Base-by-base conservation (phyloP, 169 alveolate genomes). In the Cryptosporidium baileyi region DNA sequence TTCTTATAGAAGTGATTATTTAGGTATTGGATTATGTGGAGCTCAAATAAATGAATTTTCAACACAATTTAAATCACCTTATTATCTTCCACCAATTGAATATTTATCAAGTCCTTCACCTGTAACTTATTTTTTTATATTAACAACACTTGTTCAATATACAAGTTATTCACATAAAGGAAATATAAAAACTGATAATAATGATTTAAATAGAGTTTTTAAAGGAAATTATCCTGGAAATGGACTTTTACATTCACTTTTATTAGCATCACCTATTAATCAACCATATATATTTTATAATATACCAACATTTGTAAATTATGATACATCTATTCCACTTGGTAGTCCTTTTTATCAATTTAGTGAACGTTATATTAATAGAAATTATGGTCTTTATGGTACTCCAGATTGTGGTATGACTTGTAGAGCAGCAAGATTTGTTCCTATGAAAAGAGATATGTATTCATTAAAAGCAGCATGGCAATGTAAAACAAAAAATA, bases 351-450 rank as follows among this genome's bases (percentile, higher is more conserved):
- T 74, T 47, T 74, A 74, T 57, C 85, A 74, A 32, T 54, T 74
- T 28, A 28, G 67, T 40, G 74, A 54, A 54, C 30, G 67, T 8
- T 74, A 74, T 17, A 54, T 74, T 13, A 74, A 74, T 34, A 74
- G 85, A 8, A 74, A 74, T 22, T 74, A 54, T 52, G 85, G 85
- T 4, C 19, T 51, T 7, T 74, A 74, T 19, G 85, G 54, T 3
- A 13, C 47, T 2, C 74, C 85, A 26, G 85, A 67, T 0, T 74
- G 74, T 30, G 85, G 85, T 36, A 52, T 59, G 63, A 54, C 85
- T 19, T 74, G 85, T 6, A 74, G 85, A 36, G 85, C 85, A 5
- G 85, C 85, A 17, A 74, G 85, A 54, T 74, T 74, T 19, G 59
- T 74, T 7, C 85, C 85, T 0, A 51, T 54, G 30, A 57, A 51